Evolutionary conservation across 2,329 filamentous ascomycete genomes (phyloP), one percentile per base, ranked within the genome.

Genomic region (Diaporthe eres): DNA sequence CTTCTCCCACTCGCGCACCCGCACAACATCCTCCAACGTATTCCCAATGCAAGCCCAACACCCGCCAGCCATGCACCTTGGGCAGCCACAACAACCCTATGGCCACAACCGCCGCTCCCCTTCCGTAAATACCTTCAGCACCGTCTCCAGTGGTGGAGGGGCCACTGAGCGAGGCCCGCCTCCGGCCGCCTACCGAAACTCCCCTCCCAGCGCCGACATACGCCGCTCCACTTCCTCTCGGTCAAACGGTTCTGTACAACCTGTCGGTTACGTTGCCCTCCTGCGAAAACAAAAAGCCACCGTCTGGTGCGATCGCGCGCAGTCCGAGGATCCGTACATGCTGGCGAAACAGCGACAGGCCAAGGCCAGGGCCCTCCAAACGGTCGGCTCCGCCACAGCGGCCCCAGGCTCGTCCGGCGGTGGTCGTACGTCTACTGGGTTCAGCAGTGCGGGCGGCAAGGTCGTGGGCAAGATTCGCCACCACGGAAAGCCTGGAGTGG

Each of bases 261-360:
- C 93, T 2, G 89, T 89, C n/a, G 93, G 95, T 78, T 99, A 99
- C 84, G 97, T 99, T 71, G 96, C 97, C 49, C 89, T 98, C n/a
- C 93, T 99, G 86, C 92, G 97, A 77, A 96, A 96, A 83, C 97
- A 99, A 85, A 98, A 98, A 84, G 97, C 95, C 44, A 99, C 97
- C 0, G 97, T 99, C 6, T 99, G 97, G 97, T 98, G 96, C 86
- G 97, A 98, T 82, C 93, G 96, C 72, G 91, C 96, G 13, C 97
- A 99, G 83, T 92, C 94, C 77, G 95, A 98, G 84, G 97, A 99
- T 83, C 95, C 96, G 0, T 91, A 95, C 70, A 87, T 97, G 75
- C 87, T 93, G 5, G 95, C 95, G 39, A 94, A 96, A 81, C 95
- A 98, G 83, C 91, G 94, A 75, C 94, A 94, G 51, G 97, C 96